Percentiles rank a stretch among this genome's conserved stretches.
Evolutionary conservation across 768 basidiomycete species (phyloP).

Genomic region (Pleurotus djamor): DNA sequence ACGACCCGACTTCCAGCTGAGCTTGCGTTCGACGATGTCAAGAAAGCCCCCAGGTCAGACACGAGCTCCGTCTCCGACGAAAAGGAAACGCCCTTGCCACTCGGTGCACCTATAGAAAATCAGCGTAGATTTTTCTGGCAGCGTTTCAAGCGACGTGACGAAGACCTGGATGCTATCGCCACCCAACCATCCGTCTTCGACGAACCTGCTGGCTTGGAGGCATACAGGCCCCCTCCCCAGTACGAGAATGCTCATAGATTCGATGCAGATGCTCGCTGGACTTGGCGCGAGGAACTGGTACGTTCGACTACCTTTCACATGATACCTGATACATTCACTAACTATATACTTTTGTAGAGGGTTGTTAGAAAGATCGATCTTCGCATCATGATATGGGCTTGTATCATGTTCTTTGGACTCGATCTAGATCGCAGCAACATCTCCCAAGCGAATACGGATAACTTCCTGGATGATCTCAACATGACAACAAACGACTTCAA

Average conservation of each 20-base stretch:
- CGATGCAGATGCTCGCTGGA: slow-evolving; percentile 67
- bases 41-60: slow-evolving; percentile 4
- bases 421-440: slow-evolving; percentile 62
- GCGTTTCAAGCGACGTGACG: slow-evolving; percentile 20
- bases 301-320: slow-evolving; percentile 9
- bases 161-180: slow-evolving; percentile 49
- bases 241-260: slow-evolving; percentile 68
- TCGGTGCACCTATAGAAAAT: slow-evolving; percentile 20
- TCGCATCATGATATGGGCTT: slow-evolving; percentile 59
- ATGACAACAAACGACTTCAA: slow-evolving; percentile 67
- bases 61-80: slow-evolving; percentile 8
- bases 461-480: slow-evolving; percentile 58
- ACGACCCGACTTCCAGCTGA: not conserved
- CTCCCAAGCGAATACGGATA: slow-evolving; percentile 67
- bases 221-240: slow-evolving; percentile 47
- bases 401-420: slow-evolving; percentile 61
- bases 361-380: slow-evolving; percentile 60
- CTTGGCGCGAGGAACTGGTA: slow-evolving; percentile 65
- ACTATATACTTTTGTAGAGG: slow-evolving; percentile 23
- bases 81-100: slow-evolving; percentile 24
- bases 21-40: slow-evolving; percentile 5
- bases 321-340: not conserved
- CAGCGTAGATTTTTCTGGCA: slow-evolving; percentile 24
- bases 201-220: slow-evolving; percentile 45
- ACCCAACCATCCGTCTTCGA: slow-evolving; percentile 66